Evolutionary conservation across 192 early-diverging fungal genomes (phyloP), one percentile per base, ranked within the genome.

Genomic region (Podila minutissima): DNA sequence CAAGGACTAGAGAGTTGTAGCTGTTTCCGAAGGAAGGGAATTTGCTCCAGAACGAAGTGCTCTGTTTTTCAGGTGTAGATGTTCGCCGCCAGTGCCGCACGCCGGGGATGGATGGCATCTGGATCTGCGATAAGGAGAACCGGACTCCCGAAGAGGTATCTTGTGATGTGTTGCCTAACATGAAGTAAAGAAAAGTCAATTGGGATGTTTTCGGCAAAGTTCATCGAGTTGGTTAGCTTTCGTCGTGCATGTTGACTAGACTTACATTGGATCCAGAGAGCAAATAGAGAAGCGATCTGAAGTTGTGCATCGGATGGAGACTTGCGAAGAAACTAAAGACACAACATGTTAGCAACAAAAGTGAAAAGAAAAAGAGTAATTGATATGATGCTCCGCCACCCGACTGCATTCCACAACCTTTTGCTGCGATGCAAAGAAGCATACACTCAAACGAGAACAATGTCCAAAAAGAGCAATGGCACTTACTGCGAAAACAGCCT

Each of bases 401-500:
- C 22, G 19, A 9, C 20, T 4, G 24, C 11, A 19, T 55, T 55
- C n/a, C n/a, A 24, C 6, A 9, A 0, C 53, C 6, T n/a, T 24
- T 24, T 55, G 24, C 33, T 22, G 28, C 10, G 22, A 38, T 10
- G 49, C 32, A 4, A 70, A 22, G 46, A 70, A 59, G 32, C 32
- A n/a, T n/a, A n/a, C 12, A 33, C 1, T 22, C 4, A 61, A 61
- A 13, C 24, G 2, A 8, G 5, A 15, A 1, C 67, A 60, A 41
- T n/a, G 9, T 8, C n/a, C 35, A n/a, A 2, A 24, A 26, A 2
- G 37, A 20, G 9, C 41, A 31, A n/a, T 48, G n/a, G 22, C 15
- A 65, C 77, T 69, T 64, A 81, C 77, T 8, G 62, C 65, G 61
- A 81, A 73, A 12, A 81, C 62, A 5, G 67, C 77, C 29, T 81